These are phyloP conservation scores for Citrullus amarus DNA, from an alignment of 306 rosid species.

Conservation along the genomic window DNA sequence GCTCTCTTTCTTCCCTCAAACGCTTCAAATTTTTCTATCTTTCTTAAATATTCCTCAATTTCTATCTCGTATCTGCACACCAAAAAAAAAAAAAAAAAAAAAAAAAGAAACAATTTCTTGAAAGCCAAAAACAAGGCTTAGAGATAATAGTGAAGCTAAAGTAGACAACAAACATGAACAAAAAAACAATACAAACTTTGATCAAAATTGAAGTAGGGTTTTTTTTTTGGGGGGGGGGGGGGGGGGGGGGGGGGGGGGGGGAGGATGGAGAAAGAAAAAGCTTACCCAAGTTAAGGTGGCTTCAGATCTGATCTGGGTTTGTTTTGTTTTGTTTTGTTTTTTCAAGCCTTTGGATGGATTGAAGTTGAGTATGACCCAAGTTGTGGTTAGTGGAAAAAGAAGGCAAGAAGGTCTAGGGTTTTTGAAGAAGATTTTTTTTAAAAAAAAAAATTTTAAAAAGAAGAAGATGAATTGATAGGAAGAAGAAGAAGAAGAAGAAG, in stretches of 20 bases:
- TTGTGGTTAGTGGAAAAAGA: neutral
- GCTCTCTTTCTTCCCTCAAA: constrained; percentile 10
- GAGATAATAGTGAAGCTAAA: neutral
- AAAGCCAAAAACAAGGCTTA: no score
- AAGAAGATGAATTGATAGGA: neutral
- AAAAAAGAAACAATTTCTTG: no score
- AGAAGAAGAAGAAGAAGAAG: neutral
- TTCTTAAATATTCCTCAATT: neutral
- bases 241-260: no score
- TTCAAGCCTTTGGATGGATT: neutral
- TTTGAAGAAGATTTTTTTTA: neutral
- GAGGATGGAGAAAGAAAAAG: neutral
- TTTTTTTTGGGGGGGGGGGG: neutral
- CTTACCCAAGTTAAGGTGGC: neutral
- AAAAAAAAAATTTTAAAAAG: no score
- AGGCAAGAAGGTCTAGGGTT: constrained; percentile 7
- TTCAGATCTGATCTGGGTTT: constrained; percentile 2
- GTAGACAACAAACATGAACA: neutral
- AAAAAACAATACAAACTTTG: neutral
- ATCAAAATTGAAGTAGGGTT: neutral
- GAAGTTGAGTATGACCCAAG: neutral
- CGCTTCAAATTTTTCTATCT: constrained; percentile 11
- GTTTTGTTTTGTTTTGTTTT: neutral
- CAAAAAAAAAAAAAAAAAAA: neutral
- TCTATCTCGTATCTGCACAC: constrained; percentile 5